Evolutionary conservation across 805 yeast species (phyloP), one percentile per base, ranked within the genome.

Genomic region (Hanseniaspora hatyaiensis): DNA sequence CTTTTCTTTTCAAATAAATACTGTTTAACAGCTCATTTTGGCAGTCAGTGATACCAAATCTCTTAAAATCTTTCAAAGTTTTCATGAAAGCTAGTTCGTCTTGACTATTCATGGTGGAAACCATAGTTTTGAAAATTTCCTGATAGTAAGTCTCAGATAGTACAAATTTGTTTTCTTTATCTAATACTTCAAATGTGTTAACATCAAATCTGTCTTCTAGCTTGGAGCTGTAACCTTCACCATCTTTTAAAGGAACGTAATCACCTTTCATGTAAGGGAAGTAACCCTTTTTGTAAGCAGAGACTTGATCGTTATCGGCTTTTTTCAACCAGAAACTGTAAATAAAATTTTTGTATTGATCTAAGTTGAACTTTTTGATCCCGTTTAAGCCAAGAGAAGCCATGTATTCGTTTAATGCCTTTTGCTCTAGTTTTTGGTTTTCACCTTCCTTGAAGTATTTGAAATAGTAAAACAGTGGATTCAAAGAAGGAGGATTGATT

Each of bases 331-430:
- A 72, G 55, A 65, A 66, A 43, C 78, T 76, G 57, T 89, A 77
- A 70, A 77, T 81, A 57, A 66, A 70, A 52, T 78, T 81, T 57
- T 74, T 75, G 71, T 80, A 89, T 53, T 77, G 86, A 33, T 76
- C 81, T 23, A 76, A 66, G 18, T 80, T 72, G 12, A 81, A 81
- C 55, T 79, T 78, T 63, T 79, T 81, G 20, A 92, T 73, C 47
- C 96, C 95, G n/a, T 96, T 86, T 97, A 97, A 92, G 41, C 97
- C 97, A 54, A 88, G 66, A 3, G 65, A 63, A 29, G 77, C 54
- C 55, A 88, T 71, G 50, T 73, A 44, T 3, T 36, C 23, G 24
- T 39, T 31, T 26, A 44, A 44, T 9, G 31, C 22, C 23, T 34
- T 68, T 20, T 62, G 60, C 50, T 47, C 52, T 43, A 53, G 68